Evolutionary conservation across 23 red algal species (phyloP).

Genomic region (Gracilaria gracilis): DNA sequence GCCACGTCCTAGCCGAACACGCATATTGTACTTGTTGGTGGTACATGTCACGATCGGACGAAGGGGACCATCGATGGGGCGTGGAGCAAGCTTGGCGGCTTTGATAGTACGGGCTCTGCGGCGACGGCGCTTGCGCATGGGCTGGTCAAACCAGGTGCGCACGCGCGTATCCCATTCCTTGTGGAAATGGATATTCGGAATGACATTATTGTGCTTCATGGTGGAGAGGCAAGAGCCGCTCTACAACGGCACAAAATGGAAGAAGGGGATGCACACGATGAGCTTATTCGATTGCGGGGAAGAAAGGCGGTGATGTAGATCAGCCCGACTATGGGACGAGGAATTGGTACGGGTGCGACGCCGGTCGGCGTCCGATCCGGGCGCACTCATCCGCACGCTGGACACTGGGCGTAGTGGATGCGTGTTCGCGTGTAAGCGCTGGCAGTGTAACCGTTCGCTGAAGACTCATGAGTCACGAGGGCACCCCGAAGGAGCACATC

Average conservation of each 20-base stretch:
- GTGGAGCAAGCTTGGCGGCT: conserved; percentile 86
- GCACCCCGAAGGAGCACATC: conserved; percentile 10
- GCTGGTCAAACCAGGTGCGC: conserved; percentile 99
- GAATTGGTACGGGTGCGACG: neutral
- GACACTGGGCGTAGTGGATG: neutral
- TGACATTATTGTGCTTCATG: conserved; percentile 96
- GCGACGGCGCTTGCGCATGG: conserved; percentile 97
- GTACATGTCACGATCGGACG: conserved; percentile 94
- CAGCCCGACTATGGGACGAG: neutral
- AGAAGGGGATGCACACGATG: neutral
- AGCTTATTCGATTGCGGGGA: neutral
- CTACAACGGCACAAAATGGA: neutral
- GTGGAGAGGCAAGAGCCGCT: neutral
- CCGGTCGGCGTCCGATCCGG: conserved; percentile 32
- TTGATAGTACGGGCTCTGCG: conserved; percentile 75
- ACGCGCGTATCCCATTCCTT: conserved; percentile 99
- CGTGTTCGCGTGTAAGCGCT: neutral
- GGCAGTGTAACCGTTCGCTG: no score
- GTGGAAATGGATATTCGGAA: conserved; percentile 94
- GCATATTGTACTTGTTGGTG: conserved; percentile 93
- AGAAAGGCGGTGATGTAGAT: neutral
- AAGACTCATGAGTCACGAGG: no score
- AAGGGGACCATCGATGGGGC: conserved; percentile 86
- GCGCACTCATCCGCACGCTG: neutral
- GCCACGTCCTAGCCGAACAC: conserved; percentile 86